These are phyloP conservation scores for Colletotrichum zoysiae DNA, from an alignment of 2,329 filamentous ascomycete genomes.

Conservation along the genomic window DNA sequence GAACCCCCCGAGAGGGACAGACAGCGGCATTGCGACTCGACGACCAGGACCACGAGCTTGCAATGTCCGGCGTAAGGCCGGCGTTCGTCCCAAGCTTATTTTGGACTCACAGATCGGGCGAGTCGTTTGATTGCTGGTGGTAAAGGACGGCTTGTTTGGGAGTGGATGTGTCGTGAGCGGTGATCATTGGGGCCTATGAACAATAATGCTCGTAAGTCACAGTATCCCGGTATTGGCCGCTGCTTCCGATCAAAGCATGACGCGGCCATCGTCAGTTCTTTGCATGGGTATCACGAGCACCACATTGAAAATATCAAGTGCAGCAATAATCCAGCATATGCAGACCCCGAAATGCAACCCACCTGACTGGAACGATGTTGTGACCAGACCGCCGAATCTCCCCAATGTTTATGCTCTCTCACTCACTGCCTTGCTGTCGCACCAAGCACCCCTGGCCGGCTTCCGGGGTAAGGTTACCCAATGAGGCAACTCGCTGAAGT, in stretches of 20 bases:
- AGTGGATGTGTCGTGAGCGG: not conserved
- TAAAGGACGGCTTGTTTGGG: not conserved
- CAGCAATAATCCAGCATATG: constrained; percentile 1
- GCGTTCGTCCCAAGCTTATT: not conserved
- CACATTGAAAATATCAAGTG: not conserved
- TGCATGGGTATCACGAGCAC: not conserved
- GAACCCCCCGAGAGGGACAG: not conserved
- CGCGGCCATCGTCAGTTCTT: not conserved
- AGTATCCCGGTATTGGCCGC: not conserved
- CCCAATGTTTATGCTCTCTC: constrained; percentile 8
- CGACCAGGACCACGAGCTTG: constrained; percentile 1
- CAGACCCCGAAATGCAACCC: constrained; percentile 30
- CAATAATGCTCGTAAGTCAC: not conserved
- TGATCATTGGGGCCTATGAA: not conserved
- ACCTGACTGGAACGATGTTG: constrained; percentile 36
- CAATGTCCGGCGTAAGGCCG: not conserved
- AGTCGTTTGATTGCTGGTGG: not conserved
- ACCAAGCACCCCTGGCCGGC: constrained; percentile 4
- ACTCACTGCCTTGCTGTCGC: constrained; percentile 8
- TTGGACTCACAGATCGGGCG: not conserved
- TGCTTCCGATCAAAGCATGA: not conserved
- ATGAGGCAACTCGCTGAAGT: constrained; percentile 19
- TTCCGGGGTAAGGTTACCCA: not conserved
- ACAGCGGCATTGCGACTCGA: not conserved
- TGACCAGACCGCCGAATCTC: constrained; percentile 20